A percentile compares a stretch with the other conserved stretches of the same genome.
Evolutionary conservation across 176 grass and related monocot species (phyloP).

Genomic region (Bothriochloa decipiens): DNA sequence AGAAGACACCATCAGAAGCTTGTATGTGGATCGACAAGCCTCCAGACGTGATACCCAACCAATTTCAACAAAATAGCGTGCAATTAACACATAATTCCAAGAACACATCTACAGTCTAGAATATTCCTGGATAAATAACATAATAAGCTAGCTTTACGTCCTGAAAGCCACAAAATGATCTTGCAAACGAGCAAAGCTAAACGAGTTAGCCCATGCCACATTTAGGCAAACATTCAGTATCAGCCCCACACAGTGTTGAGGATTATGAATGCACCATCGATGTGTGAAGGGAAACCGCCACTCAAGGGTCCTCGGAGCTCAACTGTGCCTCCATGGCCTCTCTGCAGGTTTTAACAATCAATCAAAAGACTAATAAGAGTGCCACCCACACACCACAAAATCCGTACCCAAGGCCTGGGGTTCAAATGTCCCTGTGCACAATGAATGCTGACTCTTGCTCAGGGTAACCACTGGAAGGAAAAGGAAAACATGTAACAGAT

Average conservation of each 20-base stretch:
- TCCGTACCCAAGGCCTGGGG: neutral
- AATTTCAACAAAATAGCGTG: neutral
- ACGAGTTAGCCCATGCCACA: neutral
- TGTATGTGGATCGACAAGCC: neutral
- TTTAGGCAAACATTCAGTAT: neutral
- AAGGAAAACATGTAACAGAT: neutral
- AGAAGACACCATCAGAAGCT: neutral
- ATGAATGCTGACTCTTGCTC: no score
- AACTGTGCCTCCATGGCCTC: neutral
- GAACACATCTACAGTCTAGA: no score
- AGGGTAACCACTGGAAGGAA: no score
- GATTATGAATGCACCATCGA: neutral
- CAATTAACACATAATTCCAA: no score
- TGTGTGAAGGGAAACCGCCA: neutral
- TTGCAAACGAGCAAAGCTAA: neutral
- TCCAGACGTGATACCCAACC: neutral
- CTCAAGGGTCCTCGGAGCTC: neutral
- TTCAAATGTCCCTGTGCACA: no score
- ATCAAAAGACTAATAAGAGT: neutral
- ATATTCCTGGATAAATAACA: no score
- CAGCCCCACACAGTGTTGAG: neutral
- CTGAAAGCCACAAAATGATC: neutral
- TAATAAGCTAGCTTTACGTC: neutral
- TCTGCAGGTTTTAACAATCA: neutral
- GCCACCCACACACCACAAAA: slow-evolving; percentile 24